phyloP scores from a whole-genome alignment of 129 eudicot genomes.

The Arctium minus region DNA sequence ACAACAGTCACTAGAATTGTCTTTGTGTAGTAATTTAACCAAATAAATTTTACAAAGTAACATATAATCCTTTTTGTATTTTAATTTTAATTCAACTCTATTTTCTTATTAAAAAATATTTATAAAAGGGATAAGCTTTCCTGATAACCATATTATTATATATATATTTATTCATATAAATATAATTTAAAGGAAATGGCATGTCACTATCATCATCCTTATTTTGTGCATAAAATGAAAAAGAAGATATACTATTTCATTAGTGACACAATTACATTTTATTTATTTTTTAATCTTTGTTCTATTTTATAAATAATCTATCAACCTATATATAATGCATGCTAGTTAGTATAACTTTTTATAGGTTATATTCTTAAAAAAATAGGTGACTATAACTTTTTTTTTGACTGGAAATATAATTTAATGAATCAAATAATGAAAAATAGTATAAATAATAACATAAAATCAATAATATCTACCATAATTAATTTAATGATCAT shows the following conservation, averaged over 20 bases:
- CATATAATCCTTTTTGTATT: background rate
- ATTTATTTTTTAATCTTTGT: background rate
- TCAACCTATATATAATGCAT: background rate
- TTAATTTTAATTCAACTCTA: background rate
- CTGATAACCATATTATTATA: too few relatives aligned
- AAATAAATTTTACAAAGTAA: background rate
- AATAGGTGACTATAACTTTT: background rate
- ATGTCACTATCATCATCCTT: background rate
- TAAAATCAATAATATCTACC: background rate
- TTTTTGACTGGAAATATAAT: background rate
- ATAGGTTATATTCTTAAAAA: background rate
- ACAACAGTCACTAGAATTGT: background rate
- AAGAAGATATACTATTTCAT: background rate
- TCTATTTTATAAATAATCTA: background rate
- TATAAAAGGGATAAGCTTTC: too few relatives aligned
- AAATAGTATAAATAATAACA: background rate
- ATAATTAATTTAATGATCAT: background rate
- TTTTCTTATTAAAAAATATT: too few relatives aligned
- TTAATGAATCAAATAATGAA: background rate
- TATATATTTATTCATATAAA: too few relatives aligned
- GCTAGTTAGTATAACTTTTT: background rate
- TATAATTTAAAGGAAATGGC: background rate
- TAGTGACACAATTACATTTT: background rate
- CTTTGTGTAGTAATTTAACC: background rate
- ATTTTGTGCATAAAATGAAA: background rate